phyloP scores from a whole-genome alignment of 306 rosid species.

The Trichosanthes truncata region DNA sequence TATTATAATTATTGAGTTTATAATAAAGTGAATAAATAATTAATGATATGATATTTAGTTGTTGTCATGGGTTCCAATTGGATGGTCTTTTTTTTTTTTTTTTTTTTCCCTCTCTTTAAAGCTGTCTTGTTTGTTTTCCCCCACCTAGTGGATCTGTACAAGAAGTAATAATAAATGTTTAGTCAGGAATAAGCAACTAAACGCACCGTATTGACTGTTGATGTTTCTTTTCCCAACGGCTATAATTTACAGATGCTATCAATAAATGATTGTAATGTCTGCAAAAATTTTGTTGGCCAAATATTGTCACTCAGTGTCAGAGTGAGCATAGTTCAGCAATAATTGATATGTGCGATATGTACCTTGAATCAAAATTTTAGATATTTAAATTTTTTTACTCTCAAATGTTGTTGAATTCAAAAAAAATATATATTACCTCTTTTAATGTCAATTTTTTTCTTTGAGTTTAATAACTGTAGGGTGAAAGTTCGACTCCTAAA shows the following conservation, averaged over 20 bases:
- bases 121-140: not conserved
- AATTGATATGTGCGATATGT: too few relatives aligned
- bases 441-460: too few relatives aligned
- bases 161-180: not conserved
- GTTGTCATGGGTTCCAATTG: not conserved
- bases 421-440: too few relatives aligned
- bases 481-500: too few relatives aligned
- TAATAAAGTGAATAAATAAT: not conserved
- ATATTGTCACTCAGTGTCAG: not conserved
- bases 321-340: too few relatives aligned
- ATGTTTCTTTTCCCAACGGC: not conserved
- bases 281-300: not conserved
- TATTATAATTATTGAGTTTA: not conserved
- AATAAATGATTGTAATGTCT: not conserved
- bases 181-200: not conserved
- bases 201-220: not conserved
- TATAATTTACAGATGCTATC: not conserved
- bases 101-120: not conserved
- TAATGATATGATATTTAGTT: not conserved
- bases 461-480: too few relatives aligned
- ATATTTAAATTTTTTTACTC: too few relatives aligned
- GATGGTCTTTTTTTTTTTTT: not conserved
- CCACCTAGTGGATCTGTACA: not conserved
- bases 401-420: too few relatives aligned
- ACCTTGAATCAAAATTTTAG: too few relatives aligned